Evolutionary conservation across 169 alveolate species (phyloP), one percentile per base, ranked within the genome.

Genomic region (Plasmodium vivax): DNA sequence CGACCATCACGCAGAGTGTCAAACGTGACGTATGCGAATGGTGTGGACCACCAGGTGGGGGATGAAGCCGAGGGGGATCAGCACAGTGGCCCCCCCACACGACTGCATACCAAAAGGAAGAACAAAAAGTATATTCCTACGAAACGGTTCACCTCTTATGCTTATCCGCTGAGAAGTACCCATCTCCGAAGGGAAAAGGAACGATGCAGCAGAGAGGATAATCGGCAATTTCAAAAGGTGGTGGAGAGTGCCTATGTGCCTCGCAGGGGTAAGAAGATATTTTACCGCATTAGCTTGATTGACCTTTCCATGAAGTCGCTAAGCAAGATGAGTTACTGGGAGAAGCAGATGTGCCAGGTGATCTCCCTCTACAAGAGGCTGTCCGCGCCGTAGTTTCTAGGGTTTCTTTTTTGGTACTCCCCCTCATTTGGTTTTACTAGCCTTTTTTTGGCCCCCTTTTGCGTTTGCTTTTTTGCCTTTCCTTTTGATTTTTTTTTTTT

Each of bases 281-380:
- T 45, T 82, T 91, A 91, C 74, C 95, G 95, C 41, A 91, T 91
- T 27, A 91, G 92, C 23, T 71, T 91, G 73, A 91, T 91, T 68
- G 95, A 91, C 83, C 9, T 91, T 47, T 81, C 95, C 38, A 82
- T 91, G 43, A 91, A 91, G 58, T 81, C 95, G 12, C 23, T 91
- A 51, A 91, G 75, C n/a, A 91, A 82, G 72, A 71, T 91, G 81
- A 58, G 75, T 9, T 91, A 74, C 30, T 91, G 95, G 95, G 58
- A 81, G 56, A 72, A 81, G 30, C 95, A 91, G 84, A 91, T 82
- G 95, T 62, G 36, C 9, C 56, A 82, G 16, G 82, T 91, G n/a
- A 82, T 91, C 54, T 72, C 85, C 51, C 74, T 47, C 14, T 81
- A 91, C 47, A 56, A 58, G 23, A 23, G n/a, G 2, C 73, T 38